Evolutionary conservation across 768 basidiomycete genomes (phyloP).

Genomic region (Collybia nuda): DNA sequence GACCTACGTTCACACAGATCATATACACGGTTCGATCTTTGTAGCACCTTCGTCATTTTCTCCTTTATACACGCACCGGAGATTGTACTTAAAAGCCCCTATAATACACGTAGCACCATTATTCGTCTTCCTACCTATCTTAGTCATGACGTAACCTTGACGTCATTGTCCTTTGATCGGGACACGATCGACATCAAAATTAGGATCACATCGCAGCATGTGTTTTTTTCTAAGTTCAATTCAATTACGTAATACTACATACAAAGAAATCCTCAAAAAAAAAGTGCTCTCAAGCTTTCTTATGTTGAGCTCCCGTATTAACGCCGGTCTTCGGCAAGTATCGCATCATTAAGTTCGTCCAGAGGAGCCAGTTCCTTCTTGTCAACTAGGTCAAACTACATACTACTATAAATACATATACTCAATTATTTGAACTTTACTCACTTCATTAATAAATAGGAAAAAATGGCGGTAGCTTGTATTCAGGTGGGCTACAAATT

Average conservation of each 20-base stretch:
- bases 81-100: constrained; percentile 7
- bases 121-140: background rate
- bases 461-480: constrained; percentile 99
- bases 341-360: constrained; percentile 93
- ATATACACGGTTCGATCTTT: constrained; percentile 9
- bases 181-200: background rate
- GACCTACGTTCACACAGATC: background rate
- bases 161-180: too few relatives aligned
- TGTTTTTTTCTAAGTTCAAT: too few relatives aligned
- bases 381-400: constrained; percentile 89
- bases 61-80: constrained; percentile 14
- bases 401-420: constrained; percentile 1
- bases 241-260: too few relatives aligned
- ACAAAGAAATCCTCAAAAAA: too few relatives aligned
- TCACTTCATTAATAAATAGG: constrained; percentile 92
- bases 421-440: constrained; percentile 17
- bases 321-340: constrained; percentile 54
- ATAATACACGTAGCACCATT: constrained; percentile 12
- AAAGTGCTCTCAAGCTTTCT: too few relatives aligned
- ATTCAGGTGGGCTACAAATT: constrained; percentile 83
- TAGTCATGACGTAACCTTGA: background rate
- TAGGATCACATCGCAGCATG: background rate
- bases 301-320: too few relatives aligned
- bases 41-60: constrained; percentile 4
- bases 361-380: constrained; percentile 94